Conservation (phyloP, 2,329 filamentous ascomycete genomes). For the Alternaria consortialis region DNA sequence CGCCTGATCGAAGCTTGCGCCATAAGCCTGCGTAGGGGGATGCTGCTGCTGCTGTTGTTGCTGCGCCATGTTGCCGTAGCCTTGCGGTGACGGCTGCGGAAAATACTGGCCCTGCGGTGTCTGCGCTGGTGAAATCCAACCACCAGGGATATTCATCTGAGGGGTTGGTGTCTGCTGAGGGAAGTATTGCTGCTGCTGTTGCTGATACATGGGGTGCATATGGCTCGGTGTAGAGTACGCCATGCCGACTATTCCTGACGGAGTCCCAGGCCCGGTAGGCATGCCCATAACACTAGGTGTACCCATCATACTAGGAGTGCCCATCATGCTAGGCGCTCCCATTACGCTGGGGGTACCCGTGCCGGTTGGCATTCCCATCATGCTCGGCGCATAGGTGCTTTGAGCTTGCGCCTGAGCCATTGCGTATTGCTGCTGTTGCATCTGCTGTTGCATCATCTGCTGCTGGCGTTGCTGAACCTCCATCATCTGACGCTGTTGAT, state of each 20-base stretch:
- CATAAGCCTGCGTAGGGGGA: conserved; percentile 14
- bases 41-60: conserved; percentile 13
- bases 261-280: conserved; percentile 23
- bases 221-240: conserved; percentile 41
- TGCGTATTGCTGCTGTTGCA: conserved; percentile 36
- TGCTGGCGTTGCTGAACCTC: conserved; percentile 37
- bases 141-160: conserved; percentile 38
- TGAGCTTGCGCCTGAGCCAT: conserved; percentile 26
- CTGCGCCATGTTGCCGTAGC: conserved; percentile 34
- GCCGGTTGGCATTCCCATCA: conserved; percentile 32
- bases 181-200: conserved; percentile 41
- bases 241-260: conserved; percentile 31
- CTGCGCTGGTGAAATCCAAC: conserved; percentile 37
- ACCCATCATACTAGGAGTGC: conserved; percentile 36
- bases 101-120: conserved; percentile 18
- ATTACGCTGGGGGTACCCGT: conserved; percentile 29
- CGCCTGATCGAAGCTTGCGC: conserved; percentile 18
- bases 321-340: conserved; percentile 37
- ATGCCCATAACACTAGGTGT: conserved; percentile 31
- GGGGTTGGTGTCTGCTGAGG: conserved; percentile 39
- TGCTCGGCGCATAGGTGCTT: conserved; percentile 32
- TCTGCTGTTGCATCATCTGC: conserved; percentile 36
- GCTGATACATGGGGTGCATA: conserved; percentile 39
- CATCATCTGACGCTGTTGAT: conserved; percentile 40
- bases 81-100: conserved; percentile 37